These are phyloP conservation scores for Candida boidinii DNA, from an alignment of 805 yeast genomes.

Conservation along the genomic window DNA sequence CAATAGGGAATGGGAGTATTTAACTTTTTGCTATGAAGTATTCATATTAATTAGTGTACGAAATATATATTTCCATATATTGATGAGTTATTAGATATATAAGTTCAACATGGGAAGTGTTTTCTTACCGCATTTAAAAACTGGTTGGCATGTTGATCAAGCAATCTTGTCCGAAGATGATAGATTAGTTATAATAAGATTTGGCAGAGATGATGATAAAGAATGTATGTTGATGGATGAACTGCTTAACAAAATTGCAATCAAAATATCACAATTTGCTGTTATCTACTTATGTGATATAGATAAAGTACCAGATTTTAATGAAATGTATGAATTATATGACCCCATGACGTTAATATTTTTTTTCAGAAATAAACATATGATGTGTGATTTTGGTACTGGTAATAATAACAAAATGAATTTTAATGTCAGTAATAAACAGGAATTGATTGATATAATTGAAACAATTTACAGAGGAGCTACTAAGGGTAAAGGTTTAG, in stretches of 20 bases:
- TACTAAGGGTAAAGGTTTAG: constrained; percentile 85
- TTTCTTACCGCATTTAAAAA: constrained; percentile 67
- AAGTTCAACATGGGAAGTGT: constrained; percentile 76
- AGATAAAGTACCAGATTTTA: constrained; percentile 84
- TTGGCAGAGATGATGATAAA: constrained; percentile 70
- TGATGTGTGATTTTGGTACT: constrained; percentile 98
- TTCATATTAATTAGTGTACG: too few relatives aligned
- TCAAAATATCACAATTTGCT: constrained; percentile 80
- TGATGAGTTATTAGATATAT: too few relatives aligned
- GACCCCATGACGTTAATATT: constrained; percentile 94
- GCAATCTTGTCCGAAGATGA: constrained; percentile 90
- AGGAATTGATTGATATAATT: constrained; percentile 83
- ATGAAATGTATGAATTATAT: constrained; percentile 78
- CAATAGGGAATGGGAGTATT: too few relatives aligned
- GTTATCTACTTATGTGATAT: constrained; percentile 84
- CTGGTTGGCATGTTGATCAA: constrained; percentile 98
- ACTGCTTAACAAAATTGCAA: constrained; percentile 67
- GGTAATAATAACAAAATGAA: constrained; percentile 95
- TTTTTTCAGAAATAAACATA: constrained; percentile 85
- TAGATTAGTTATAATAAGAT: constrained; percentile 77
- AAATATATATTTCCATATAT: too few relatives aligned
- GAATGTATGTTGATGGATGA: constrained; percentile 92
- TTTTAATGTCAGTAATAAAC: constrained; percentile 68
- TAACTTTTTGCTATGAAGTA: too few relatives aligned
- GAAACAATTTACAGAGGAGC: constrained; percentile 92